Base-by-base conservation (phyloP, 2,329 filamentous ascomycete genomes). In the Xylaria sp. region DNA sequence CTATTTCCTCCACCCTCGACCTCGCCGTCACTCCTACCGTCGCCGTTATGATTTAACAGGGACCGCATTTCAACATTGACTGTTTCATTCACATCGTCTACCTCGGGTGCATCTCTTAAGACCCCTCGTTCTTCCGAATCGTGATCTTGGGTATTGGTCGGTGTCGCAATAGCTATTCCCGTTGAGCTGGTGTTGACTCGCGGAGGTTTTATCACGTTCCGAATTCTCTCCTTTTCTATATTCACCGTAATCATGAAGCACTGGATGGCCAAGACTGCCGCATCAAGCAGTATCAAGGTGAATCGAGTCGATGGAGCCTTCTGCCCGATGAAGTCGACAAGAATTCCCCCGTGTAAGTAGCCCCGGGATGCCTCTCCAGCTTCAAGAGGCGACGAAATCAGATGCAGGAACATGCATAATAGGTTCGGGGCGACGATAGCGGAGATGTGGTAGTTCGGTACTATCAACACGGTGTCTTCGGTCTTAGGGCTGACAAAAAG, bases 301-400 rank as follows among this genome's bases (percentile, higher is more conserved):
- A 87, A 74, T 70, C 84, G 84, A 28, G 87, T 89, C 1, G 84
- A 83, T 1, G 89, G 87, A 4, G 89, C 87, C 72, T 85, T 86
- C 77, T 92, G 89, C 15, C 90, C 90, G 72, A 92, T 83, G 72
- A 92, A 89, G 75, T 92, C 90, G 73, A 91, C 85, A 28, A 92
- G 83, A 59, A 91, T 81, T 40, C 90, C 90, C 28, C 90, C 90
- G 70, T 92, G 89, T 28, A 91, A 83, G 75, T 91, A 92, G 28
- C 89, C 89, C 61, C 88, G 83, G 67, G 88, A 84, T 44, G 86
- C 84, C 73, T 91, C 89, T 68, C 85, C 84, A n/a, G 87, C 88
- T 26, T 80, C 79, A 0, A 88, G 86, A 0, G 88, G 79, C 7
- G 85, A 78, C n/a, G 83, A 81, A 42, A 90, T 81, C 4, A 89